phyloP scores from a whole-genome alignment of 306 rosid genomes.

The Purshia tridentata region DNA sequence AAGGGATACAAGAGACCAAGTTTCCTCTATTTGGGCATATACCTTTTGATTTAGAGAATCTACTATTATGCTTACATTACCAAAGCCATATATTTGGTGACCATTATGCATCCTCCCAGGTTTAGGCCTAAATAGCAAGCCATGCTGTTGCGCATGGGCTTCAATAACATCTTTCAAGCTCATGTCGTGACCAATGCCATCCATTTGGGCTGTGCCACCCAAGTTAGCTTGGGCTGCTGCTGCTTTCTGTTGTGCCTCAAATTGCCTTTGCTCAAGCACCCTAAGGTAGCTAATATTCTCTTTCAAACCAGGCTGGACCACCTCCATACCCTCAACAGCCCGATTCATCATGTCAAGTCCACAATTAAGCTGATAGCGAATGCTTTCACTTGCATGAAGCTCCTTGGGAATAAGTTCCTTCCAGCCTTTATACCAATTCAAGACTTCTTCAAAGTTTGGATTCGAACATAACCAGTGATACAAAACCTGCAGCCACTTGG shows the following conservation, averaged over 20 bases:
- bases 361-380: constrained; percentile 64
- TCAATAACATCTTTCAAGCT: constrained; percentile 73
- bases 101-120: constrained; percentile 78
- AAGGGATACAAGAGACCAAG: constrained; percentile 73
- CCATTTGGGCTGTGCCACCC: constrained; percentile 46
- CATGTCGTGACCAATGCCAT: constrained; percentile 58
- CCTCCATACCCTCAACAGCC: constrained; percentile 86
- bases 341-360: constrained; percentile 93
- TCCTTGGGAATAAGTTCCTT: constrained; percentile 77
- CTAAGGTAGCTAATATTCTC: constrained; percentile 76
- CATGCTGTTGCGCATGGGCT: constrained; percentile 78
- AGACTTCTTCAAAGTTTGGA: constrained; percentile 87
- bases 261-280: constrained; percentile 80
- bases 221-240: constrained; percentile 59
- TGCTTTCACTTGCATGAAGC: constrained; percentile 75
- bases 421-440: constrained; percentile 88
- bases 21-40: constrained; percentile 69
- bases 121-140: constrained; percentile 70
- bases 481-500: constrained; percentile 85
- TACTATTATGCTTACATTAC: constrained; percentile 75
- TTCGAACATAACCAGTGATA: constrained; percentile 77
- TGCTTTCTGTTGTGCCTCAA: constrained; percentile 90
- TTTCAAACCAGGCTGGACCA: constrained; percentile 83
- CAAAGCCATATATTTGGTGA: constrained; percentile 83
- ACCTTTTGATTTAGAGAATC: constrained; percentile 71